Base-by-base conservation (phyloP, 1,284 basidiomycete species). In the Trichosporon sp. region DNA sequence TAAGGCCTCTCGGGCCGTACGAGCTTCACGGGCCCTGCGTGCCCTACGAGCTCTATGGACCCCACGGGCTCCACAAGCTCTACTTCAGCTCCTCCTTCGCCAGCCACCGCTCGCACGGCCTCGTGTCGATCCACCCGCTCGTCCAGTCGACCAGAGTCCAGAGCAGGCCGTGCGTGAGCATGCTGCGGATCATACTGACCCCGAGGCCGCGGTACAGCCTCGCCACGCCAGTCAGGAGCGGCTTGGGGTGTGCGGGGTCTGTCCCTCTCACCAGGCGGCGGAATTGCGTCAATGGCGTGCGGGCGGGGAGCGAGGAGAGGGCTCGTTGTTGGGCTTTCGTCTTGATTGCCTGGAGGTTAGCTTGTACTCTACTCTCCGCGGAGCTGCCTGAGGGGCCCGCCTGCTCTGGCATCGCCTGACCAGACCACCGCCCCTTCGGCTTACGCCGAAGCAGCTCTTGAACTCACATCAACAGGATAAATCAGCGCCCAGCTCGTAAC, bases 401-500 rank as follows among this genome's bases (percentile, higher is more conserved):
- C n/a, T n/a, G n/a, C n/a, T n/a, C n/a, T n/a, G n/a, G n/a, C 27
- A 19, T 36, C 44, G 27, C 10, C 63, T 44, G 33, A 13, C 11
- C 32, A 31, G 14, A 5, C 33, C 16, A 27, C 19, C 49, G 8
- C 49, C 11, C 23, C 8, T 37, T 5, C 6, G n/a, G n/a, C n/a
- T n/a, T n/a, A n/a, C n/a, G n/a, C n/a, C n/a, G n/a, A n/a, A n/a
- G n/a, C n/a, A 14, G 46, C 8, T 14, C 27, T n/a, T n/a, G n/a
- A n/a, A 75, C 77, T 78, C 70, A 78, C 79, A 66, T 81, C 79
- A 3, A 81, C 74, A 34, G 79, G 79, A 62, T 81, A 81, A 6
- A 81, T 80, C 63, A 80, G 61, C 0, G 78, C 79, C 79, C 79
- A 81, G 63, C 73, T 75, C 0, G 74, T 78, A 9, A 81, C 78